Evolutionary conservation across 306 rosid species (phyloP), one percentile per base, ranked within the genome.

Genomic region (Fragaria iinumae): DNA sequence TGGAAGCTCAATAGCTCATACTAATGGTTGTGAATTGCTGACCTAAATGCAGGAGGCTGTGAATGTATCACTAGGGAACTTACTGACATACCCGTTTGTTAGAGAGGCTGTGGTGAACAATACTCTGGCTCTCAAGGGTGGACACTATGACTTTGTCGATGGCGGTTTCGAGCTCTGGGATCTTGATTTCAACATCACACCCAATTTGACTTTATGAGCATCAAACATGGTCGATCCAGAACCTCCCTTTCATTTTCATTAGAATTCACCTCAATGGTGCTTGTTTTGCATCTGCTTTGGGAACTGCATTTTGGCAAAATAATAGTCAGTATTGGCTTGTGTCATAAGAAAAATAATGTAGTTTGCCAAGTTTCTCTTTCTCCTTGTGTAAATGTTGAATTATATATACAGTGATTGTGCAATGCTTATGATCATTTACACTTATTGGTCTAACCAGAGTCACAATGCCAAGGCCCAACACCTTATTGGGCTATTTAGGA

Each of bases 11-110:
- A 11, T 21, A 57, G 43, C 2, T 25, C 16, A 27, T 65, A 65
- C 13, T 65, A 36, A 65, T 3, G 69, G 14, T 16, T 34, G 25
- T 34, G 43, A 36, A 16, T 62, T 63, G 29, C 34, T 38, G 76
- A 38, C 36, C 65, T 21, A 59, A 71, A 44, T 82, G 87, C 88
- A 95, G 97, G 99, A 95, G 82, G 93, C 99, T 41, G 99, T 95
- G 86, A 95, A 95, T 78, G 93, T 95, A n/a, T 95, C 99, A 1
- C 83, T 92, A 68, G 94, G 86, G 25, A 95, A 95, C 84, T 76
- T 95, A 29, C 14, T 95, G 88, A 91, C 90, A 17, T 95, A 95
- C 75, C 97, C 98, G 27, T 95, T 87, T 77, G 99, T 95, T 73
- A 81, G 90, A 81, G 96, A 92, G 0, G 83, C 75, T 3, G 81